phyloP scores from a whole-genome alignment of 176 grass and related monocot genomes.

The Luzula sylvatica region DNA sequence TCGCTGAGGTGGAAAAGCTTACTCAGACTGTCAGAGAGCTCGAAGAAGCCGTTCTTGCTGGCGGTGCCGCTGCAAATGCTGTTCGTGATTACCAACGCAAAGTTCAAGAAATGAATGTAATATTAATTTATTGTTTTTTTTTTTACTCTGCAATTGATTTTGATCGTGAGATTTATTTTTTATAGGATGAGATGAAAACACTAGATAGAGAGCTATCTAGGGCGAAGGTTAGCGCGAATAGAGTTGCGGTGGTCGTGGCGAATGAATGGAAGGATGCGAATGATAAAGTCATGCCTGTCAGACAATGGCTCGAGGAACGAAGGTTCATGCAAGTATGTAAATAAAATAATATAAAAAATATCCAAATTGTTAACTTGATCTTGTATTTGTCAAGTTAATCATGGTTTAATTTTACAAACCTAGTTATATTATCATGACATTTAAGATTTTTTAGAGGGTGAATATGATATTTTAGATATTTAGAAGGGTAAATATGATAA shows the following conservation, averaged over 20 bases:
- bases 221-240: constrained; percentile 90
- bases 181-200: constrained; percentile 91
- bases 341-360: constrained; percentile 1
- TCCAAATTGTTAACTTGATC: no score
- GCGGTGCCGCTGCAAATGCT: constrained; percentile 91
- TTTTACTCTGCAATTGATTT: neutral
- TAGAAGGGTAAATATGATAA: no score
- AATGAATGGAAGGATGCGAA: constrained; percentile 99
- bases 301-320: constrained; percentile 92
- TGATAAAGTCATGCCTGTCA: constrained; percentile 99
- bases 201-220: constrained; percentile 89
- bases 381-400: no score
- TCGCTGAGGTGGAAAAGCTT: constrained; percentile 95
- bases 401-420: no score
- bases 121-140: neutral
- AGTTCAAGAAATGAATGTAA: constrained; percentile 99
- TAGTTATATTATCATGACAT: no score
- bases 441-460: no score
- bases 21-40: constrained; percentile 85
- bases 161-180: neutral
- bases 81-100: constrained; percentile 96
- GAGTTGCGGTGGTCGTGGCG: constrained; percentile 96
- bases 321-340: constrained; percentile 72
- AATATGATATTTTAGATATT: no score
- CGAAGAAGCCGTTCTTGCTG: constrained; percentile 90